phyloP scores from a whole-genome alignment of 768 basidiomycete species.

The Kwoniella botswanensis region DNA sequence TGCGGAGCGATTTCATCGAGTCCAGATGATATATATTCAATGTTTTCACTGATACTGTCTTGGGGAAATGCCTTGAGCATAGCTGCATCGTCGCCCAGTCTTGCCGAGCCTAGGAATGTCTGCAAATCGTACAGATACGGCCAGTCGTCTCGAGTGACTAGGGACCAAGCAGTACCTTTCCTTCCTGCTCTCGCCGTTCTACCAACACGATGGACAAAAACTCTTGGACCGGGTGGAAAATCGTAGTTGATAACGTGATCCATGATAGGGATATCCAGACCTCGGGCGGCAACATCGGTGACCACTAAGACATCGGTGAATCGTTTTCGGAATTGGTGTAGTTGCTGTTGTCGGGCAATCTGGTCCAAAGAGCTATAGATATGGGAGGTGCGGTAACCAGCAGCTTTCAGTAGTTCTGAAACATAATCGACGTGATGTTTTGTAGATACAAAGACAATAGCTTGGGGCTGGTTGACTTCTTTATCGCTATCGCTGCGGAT shows the following conservation, averaged over 20 bases:
- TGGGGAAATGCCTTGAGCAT: conserved; percentile 78
- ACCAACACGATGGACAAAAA: conserved; percentile 96
- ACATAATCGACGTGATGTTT: conserved; percentile 99
- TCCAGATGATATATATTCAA: conserved; percentile 69
- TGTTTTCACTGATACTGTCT: conserved; percentile 77
- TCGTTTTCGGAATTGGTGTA: conserved; percentile 85
- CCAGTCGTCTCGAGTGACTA: conserved; percentile 81
- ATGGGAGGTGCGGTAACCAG: conserved; percentile 87
- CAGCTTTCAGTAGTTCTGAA: conserved; percentile 72
- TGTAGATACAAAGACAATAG: conserved; percentile 91
- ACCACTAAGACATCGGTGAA: conserved; percentile 85
- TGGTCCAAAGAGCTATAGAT: conserved; percentile 97
- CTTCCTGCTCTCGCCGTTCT: conserved; percentile 94
- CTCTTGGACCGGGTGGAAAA: conserved; percentile 88
- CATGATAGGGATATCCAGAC: conserved; percentile 94
- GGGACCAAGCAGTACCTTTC: conserved; percentile 95
- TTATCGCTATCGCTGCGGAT: background rate
- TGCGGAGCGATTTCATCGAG: conserved; percentile 60
- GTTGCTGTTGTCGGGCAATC: conserved; percentile 81
- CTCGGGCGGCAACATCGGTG: conserved; percentile 96
- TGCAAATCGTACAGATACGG: conserved; percentile 92
- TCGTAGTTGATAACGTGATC: conserved; percentile 98
- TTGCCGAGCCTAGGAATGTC: conserved; percentile 71
- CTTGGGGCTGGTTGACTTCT: conserved; percentile 64
- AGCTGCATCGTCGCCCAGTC: conserved; percentile 62